phyloP scores from a whole-genome alignment of 257 asterid genomes.

The Solanum dulcamara region DNA sequence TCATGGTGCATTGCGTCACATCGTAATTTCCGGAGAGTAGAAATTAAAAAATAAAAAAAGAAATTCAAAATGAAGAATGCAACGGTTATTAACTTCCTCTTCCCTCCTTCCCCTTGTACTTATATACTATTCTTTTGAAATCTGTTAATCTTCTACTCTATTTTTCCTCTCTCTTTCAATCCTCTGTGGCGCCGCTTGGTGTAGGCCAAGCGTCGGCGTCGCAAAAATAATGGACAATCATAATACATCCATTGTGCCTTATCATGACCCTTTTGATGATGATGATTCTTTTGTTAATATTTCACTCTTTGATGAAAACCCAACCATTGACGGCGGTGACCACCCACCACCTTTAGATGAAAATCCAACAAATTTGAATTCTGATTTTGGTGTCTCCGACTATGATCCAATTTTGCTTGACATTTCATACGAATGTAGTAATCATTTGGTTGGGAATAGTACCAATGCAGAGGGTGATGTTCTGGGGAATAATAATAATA shows the following conservation, averaged over 20 bases:
- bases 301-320: constrained; percentile 2
- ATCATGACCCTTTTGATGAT: constrained; percentile 9
- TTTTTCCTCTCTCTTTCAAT: background rate
- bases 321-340: background rate
- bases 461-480: background rate
- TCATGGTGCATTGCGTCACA: background rate
- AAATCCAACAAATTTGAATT: background rate
- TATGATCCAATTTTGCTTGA: background rate
- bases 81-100: constrained; percentile 34
- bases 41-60: no score
- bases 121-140: background rate
- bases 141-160: background rate
- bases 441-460: background rate
- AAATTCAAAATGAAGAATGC: background rate
- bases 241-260: background rate
- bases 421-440: constrained; percentile 1
- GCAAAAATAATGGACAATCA: constrained; percentile 18
- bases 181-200: constrained; percentile 15
- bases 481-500: background rate
- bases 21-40: no score
- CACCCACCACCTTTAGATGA: background rate
- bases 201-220: constrained; percentile 1
- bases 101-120: constrained; percentile 12
- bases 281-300: background rate
- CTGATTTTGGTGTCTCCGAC: background rate